Conservation (phyloP, 106 monocot genomes). For the Posidonia australis region DNA sequence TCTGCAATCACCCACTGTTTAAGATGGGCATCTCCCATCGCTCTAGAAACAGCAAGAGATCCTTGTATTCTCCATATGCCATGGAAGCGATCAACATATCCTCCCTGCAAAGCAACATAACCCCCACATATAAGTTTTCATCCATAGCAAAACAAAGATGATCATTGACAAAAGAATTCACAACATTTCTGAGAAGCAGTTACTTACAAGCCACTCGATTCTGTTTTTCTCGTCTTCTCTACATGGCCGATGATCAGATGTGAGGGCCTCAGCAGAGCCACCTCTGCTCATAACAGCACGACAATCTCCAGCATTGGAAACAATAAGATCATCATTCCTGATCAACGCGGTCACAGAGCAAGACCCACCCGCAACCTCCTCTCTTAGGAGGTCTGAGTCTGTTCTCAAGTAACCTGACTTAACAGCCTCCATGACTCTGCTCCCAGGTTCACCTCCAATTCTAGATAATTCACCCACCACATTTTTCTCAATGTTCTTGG, state of each 20-base stretch:
- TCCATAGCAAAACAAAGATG: too few relatives aligned
- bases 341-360: conserved; percentile 53
- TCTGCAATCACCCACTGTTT: conserved; percentile 80
- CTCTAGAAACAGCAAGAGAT: conserved; percentile 78
- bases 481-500: conserved; percentile 51
- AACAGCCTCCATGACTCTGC: conserved; percentile 39
- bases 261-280: conserved; percentile 65
- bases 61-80: conserved; percentile 83
- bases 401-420: conserved; percentile 54
- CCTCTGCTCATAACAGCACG: conserved; percentile 67
- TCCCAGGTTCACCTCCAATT: conserved; percentile 5
- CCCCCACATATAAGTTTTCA: neutral
- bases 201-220: conserved; percentile 76
- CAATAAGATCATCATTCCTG: conserved; percentile 49
- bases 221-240: conserved; percentile 69
- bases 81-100: conserved; percentile 49
- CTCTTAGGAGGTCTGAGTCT: conserved; percentile 53
- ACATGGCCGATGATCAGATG: conserved; percentile 68
- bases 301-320: conserved; percentile 91
- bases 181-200: too few relatives aligned
- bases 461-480: conserved; percentile 36
- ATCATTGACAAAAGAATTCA: neutral
- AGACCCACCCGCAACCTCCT: conserved; percentile 42
- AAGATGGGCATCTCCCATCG: conserved; percentile 70
- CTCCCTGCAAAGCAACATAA: conserved; percentile 21